Evolutionary conservation across 192 early-diverging fungal genomes (phyloP).

Genomic region (Backusella australiensis): DNA sequence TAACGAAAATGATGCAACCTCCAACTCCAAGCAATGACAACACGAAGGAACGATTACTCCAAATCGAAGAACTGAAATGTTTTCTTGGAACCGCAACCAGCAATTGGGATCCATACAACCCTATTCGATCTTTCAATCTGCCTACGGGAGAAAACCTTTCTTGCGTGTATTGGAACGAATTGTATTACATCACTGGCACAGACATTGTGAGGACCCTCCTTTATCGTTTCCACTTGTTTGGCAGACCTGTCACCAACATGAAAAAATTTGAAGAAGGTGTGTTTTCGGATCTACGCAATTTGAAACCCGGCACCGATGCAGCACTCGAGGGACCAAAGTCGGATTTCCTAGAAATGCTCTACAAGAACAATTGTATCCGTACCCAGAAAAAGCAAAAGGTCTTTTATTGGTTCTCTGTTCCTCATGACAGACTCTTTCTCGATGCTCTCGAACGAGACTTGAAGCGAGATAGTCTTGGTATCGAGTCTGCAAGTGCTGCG

Average conservation of each 20-base stretch:
- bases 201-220: slow-evolving; percentile 93
- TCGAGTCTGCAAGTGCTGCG: slow-evolving; percentile 78
- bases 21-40: slow-evolving; percentile 26
- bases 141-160: slow-evolving; percentile 87
- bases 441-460: slow-evolving; percentile 96
- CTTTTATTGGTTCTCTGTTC: slow-evolving; percentile 96
- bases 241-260: slow-evolving; percentile 78
- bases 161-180: slow-evolving; percentile 91
- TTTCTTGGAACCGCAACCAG: slow-evolving; percentile 67
- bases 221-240: slow-evolving; percentile 89
- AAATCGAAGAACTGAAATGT: slow-evolving; percentile 49
- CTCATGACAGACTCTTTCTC: slow-evolving; percentile 90
- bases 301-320: slow-evolving; percentile 92
- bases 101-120: slow-evolving; percentile 57
- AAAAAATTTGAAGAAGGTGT: slow-evolving; percentile 99
- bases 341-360: slow-evolving; percentile 91
- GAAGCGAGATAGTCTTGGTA: slow-evolving; percentile 85
- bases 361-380: slow-evolving; percentile 94
- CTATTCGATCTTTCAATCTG: slow-evolving; percentile 58
- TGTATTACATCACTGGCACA: slow-evolving; percentile 93
- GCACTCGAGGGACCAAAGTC: slow-evolving; percentile 90
- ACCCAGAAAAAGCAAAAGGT: slow-evolving; percentile 99
- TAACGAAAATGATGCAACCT: not conserved
- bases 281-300: slow-evolving; percentile 91
- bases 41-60: slow-evolving; percentile 18